Base-by-base conservation (phyloP, 257 asterid genomes). In the Cordia subcordata region DNA sequence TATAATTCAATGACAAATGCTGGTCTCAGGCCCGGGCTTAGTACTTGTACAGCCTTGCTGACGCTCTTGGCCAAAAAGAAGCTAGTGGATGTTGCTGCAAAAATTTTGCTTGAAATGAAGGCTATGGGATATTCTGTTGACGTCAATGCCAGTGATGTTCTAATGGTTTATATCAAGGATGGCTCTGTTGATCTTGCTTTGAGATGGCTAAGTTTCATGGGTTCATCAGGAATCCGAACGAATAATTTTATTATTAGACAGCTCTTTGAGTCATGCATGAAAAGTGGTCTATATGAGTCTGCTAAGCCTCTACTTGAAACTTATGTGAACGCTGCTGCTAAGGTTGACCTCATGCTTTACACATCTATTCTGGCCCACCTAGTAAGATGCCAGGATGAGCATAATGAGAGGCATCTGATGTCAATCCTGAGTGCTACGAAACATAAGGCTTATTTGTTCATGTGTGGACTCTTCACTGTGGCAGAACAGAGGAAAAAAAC, bases 1-100 rank as follows among this genome's bases (percentile, higher is more conserved):
- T 93, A 93, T 72, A 93, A 93, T 69, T 93, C 99, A 14, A 88
- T 93, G 99, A 82, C 89, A 40, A 86, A 84, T 78, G 91, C 97
- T 1, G 93, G 96, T 66, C 61, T 93, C 66, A 78, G 97, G 61
- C 99, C 97, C 0, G 91, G 96, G 8, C 72, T 88, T 62, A 81
- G 94, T 78, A 88, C 97, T 67, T 93, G 82, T 40, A 86, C 95
- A 11, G 69, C 86, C 50, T 76, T 93, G 42, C 68, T 89, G 63
- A 84, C 86, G 50, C 79, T 89, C 59, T 78, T 89, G 47, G 99
- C 99, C 4, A 88, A 85, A 58, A 89, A 84, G 86, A 93, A 93
- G 75, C 97, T 88, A 14, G 84, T 93, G 33, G 99, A 93, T 61
- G 93, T 93, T 70, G 95, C 99, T 67, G 99, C 97, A 23, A 93